Evolutionary conservation across 2,329 filamentous ascomycete genomes (phyloP).

Genomic region (Monosporascus cannonballus): DNA sequence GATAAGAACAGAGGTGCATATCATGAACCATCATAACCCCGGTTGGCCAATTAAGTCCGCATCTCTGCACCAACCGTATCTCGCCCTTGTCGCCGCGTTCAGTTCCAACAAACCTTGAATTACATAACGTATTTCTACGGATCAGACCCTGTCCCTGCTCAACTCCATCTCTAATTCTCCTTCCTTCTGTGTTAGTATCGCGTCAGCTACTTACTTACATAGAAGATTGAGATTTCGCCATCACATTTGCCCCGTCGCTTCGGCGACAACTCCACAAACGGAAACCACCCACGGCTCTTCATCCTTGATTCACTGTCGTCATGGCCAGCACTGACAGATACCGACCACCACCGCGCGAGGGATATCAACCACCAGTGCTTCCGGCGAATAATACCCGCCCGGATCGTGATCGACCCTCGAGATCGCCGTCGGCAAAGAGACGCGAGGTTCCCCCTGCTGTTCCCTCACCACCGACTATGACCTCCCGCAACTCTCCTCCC

Average conservation of each 20-base stretch:
- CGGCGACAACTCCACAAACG: conserved; percentile 5
- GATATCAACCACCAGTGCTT: conserved; percentile 48
- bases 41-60: too few species aligned
- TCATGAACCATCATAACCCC: too few species aligned
- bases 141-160: too few species aligned
- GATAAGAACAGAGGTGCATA: too few species aligned
- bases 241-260: not conserved
- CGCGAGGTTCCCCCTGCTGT: conserved; percentile 55
- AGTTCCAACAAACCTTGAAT: too few species aligned
- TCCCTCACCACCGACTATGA: conserved; percentile 53
- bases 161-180: too few species aligned
- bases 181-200: not conserved
- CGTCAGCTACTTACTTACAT: not conserved
- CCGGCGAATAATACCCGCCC: conserved; percentile 22
- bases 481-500: conserved; percentile 45
- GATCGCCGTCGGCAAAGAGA: conserved; percentile 41
- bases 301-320: conserved; percentile 7
- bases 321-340: conserved; percentile 59
- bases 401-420: conserved; percentile 29
- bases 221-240: not conserved
- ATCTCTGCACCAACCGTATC: too few species aligned
- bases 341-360: conserved; percentile 46
- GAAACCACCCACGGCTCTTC: not conserved
- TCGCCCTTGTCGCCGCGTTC: too few species aligned
- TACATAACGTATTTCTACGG: too few species aligned